These are phyloP conservation scores for Podila horticola DNA, from an alignment of 192 early-diverging fungal species.

Conservation along the genomic window DNA sequence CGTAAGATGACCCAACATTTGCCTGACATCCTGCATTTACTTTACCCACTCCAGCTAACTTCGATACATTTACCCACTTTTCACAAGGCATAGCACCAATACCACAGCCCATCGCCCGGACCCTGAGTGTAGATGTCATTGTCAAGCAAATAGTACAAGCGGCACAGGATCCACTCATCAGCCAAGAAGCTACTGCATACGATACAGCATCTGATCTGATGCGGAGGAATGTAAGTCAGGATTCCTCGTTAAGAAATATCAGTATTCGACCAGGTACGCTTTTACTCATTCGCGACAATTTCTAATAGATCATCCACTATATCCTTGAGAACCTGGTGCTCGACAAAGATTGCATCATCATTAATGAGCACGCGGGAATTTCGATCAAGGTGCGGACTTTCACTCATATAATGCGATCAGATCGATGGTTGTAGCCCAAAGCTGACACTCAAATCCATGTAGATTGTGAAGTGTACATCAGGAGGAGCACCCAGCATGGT, in stretches of 20 bases:
- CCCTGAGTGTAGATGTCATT: not conserved
- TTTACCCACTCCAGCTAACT: too few species aligned
- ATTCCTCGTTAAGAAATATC: too few species aligned
- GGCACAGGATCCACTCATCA: not conserved
- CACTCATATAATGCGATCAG: not conserved
- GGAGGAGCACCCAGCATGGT: conserved; percentile 11
- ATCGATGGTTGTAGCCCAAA: too few species aligned
- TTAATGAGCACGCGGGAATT: conserved; percentile 10
- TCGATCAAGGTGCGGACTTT: conserved; percentile 21
- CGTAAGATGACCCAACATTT: too few species aligned
- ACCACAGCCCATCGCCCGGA: not conserved
- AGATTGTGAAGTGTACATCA: conserved; percentile 15
- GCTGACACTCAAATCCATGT: not conserved
- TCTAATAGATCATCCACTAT: conserved; percentile 20
- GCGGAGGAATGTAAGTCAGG: not conserved
- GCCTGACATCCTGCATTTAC: too few species aligned
- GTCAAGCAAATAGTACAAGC: not conserved
- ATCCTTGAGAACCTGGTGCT: conserved; percentile 19
- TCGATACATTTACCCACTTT: not conserved
- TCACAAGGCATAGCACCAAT: not conserved
- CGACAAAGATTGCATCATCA: conserved; percentile 8
- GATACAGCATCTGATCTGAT: not conserved
- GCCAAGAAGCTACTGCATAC: not conserved
- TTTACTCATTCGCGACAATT: too few species aligned
- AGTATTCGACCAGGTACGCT: too few species aligned